Percentiles rank a stretch among this genome's conserved stretches.
phyloP scores from a whole-genome alignment of 257 asterid species.

The Solanum chilense region DNA sequence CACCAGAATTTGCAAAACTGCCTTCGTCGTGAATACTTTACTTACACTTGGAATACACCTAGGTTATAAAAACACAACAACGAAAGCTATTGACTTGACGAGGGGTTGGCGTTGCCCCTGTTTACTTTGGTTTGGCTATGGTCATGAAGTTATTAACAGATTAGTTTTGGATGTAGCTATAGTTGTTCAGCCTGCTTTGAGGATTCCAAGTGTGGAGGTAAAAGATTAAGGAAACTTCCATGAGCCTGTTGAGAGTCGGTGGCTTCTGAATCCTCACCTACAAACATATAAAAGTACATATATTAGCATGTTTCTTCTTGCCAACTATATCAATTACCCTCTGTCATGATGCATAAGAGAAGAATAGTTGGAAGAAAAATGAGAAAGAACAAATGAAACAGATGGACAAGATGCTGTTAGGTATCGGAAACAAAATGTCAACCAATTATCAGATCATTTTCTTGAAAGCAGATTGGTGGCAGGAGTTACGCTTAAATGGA shows the following conservation, averaged over 20 bases:
- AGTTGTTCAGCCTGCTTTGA: conserved; percentile 32
- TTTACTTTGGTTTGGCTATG: conserved; percentile 14
- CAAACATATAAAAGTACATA: background rate
- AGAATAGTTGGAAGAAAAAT: background rate
- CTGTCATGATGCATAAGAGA: background rate
- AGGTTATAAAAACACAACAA: conserved; percentile 16
- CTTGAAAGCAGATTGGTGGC: background rate
- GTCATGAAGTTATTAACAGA: conserved; percentile 29
- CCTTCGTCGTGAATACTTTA: conserved; percentile 25
- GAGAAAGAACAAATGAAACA: background rate
- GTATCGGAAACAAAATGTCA: background rate
- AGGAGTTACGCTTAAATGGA: background rate
- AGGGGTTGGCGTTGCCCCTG: conserved; percentile 6
- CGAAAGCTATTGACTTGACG: conserved; percentile 14
- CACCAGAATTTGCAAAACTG: conserved; percentile 12
- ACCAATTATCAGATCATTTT: background rate
- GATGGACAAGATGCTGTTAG: background rate
- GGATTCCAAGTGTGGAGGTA: conserved; percentile 52
- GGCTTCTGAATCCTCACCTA: conserved; percentile 69
- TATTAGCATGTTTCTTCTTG: background rate
- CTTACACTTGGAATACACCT: conserved; percentile 38
- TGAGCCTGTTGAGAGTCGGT: conserved; percentile 46
- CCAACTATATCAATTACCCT: background rate
- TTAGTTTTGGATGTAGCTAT: conserved; percentile 10
- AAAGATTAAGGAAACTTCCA: conserved; percentile 64